Conservation (phyloP, 2,329 filamentous ascomycete species). For the Aspergillus clavatus region DNA sequence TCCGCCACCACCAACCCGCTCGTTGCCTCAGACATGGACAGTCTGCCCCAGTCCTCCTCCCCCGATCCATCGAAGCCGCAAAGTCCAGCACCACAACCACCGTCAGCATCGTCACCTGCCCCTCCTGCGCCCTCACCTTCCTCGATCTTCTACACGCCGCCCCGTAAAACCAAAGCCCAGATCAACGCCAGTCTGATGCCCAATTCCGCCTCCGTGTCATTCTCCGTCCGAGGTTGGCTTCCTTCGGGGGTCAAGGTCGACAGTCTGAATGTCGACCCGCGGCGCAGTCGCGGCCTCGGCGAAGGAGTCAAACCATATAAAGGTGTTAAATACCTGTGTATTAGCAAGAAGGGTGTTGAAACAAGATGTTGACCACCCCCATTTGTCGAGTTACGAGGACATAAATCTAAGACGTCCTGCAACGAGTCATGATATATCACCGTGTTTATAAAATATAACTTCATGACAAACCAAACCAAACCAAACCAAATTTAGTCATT, state of each 20-base stretch:
- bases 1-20: slow-evolving; percentile 9
- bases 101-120: slow-evolving; percentile 1
- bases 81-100: slow-evolving; percentile 16
- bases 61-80: slow-evolving; percentile 19
- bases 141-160: slow-evolving; percentile 22
- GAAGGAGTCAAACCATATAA: slow-evolving; percentile 93
- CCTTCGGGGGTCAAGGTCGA: slow-evolving; percentile 62
- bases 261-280: slow-evolving; percentile 58
- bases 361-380: slow-evolving; percentile 27
- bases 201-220: slow-evolving; percentile 66
- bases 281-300: slow-evolving; percentile 77
- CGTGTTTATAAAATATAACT: not conserved
- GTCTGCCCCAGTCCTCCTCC: slow-evolving; percentile 11
- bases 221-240: slow-evolving; percentile 58
- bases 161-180: slow-evolving; percentile 44
- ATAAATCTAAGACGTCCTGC: slow-evolving; percentile 3
- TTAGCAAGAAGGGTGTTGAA: slow-evolving; percentile 54
- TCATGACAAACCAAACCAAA: too few species aligned
- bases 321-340: slow-evolving; percentile 93
- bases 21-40: slow-evolving; percentile 7
- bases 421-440: slow-evolving; percentile 7
- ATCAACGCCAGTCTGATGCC: slow-evolving; percentile 76
- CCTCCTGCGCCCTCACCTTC: slow-evolving; percentile 7
- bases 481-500: too few species aligned
- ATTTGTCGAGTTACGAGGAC: not conserved